phyloP scores from a whole-genome alignment of 345 rosid species.

The Arabidopsis thaliana region DNA sequence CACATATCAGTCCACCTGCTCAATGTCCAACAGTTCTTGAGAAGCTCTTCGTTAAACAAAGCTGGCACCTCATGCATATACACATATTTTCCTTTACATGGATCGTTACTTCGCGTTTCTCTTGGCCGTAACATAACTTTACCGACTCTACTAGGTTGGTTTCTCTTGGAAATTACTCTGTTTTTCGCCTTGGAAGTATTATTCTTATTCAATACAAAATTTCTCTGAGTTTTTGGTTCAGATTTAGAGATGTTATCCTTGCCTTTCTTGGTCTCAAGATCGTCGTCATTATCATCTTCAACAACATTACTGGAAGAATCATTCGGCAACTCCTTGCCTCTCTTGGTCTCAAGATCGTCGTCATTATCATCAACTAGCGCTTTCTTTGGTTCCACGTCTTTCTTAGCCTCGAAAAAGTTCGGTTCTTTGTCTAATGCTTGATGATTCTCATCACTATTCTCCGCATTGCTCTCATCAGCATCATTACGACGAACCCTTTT shows the following conservation, averaged over 20 bases:
- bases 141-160: constrained; percentile 5
- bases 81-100: constrained; percentile 61
- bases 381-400: constrained; percentile 19
- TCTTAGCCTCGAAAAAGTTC: constrained; percentile 21
- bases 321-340: neutral
- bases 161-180: constrained; percentile 7
- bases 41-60: constrained; percentile 67
- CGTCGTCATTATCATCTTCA: neutral
- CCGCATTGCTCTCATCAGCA: constrained; percentile 10
- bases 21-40: constrained; percentile 64
- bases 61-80: constrained; percentile 62
- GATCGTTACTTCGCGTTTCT: constrained; percentile 33
- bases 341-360: constrained; percentile 9
- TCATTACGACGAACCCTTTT: constrained; percentile 16
- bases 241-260: neutral
- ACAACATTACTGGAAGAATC: neutral
- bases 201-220: neutral
- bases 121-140: constrained; percentile 33
- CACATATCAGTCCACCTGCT: constrained; percentile 74
- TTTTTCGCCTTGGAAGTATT: neutral
- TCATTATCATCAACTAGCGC: constrained; percentile 12
- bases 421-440: constrained; percentile 28
- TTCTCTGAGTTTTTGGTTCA: constrained; percentile 9
- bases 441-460: constrained; percentile 28
- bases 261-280: too few species aligned